Base-by-base conservation (phyloP, 257 asterid genomes). In the Handroanthus guayacan region DNA sequence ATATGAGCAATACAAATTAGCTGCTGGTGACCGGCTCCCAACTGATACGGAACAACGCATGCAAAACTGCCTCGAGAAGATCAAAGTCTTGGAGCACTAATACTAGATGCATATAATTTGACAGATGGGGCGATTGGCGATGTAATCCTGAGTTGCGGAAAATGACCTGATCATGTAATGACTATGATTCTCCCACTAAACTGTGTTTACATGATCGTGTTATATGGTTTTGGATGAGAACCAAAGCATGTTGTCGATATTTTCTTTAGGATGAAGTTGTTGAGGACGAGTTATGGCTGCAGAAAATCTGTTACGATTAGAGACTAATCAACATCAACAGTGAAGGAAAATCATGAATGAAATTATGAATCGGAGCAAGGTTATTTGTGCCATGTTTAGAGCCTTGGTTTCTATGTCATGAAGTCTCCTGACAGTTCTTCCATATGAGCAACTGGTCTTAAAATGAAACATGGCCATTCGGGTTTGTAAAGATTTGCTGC, bases 61-160 rank as follows among this genome's bases (percentile, higher is more conserved):
- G 98, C 90, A 79, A 72, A 89, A 88, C 77, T 84, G 83, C 79
- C 83, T 92, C 25, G 96, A 83, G 78, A 92, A 91, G 91, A 88
- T 95, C 84, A 89, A 85, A 82, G 38, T 63, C 68, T 84, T 95
- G 88, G 98, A 91, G 79, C 93, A 89, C 79, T 95, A 82, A 88
- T 39, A 37, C 43, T 51, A 12, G 16, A 12, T 67, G 39, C 13
- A 25, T 67, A 17, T 44, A 25, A 25, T n/a, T 60, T 17, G 48
- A 69, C 48, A 45, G 52, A 34, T 39, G 45, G 3, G 52, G 36
- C 67, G 16, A 45, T 34, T 31, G 16, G 37, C 31, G 13, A 10
- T 67, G 1, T 17, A 55, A 13, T 9, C 2, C 62, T 5, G 62
- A 52, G 25, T 52, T 52, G 3, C 16, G 58, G 58, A 14, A 52